Base-by-base conservation (phyloP, 345 rosid species). In the Eucalyptus coolabah region DNA sequence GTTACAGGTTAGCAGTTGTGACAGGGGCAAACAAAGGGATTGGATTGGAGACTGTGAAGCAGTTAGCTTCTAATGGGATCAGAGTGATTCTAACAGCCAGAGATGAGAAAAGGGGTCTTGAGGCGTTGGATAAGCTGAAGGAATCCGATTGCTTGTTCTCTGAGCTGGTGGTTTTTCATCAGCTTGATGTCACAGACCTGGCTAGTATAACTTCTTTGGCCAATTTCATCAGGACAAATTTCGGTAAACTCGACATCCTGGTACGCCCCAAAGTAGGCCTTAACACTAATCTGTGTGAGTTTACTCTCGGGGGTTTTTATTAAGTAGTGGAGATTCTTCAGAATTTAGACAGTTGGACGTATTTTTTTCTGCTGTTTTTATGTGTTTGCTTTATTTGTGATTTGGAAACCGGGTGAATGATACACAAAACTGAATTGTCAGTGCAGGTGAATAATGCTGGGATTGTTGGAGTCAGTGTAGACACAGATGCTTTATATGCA, bases 401-500 rank as follows among this genome's bases (percentile, higher is more conserved):
- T 40, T 50, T n/a, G 28, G 77, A 65, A 65, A 40, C 30, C 30
- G 47, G 44, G 85, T 40, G 85, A 77, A 77, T 77, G 24, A 40
- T 87, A 16, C 24, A 34, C 12, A 51, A 47, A 60, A 80, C 72
- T 19, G 77, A 77, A 77, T 40, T 77, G 85, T 77, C 47, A 77
- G 17, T 77, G 85, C 85, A 90, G 91, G 90, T 91, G 56, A 91
- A 90, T 83, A 91, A 91, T 90, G 91, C 93, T 12, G 93, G 91
- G 47, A 53, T 87, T 87, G 44, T 23, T 50, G 93, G 90, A 53
- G 90, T 42, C 24, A 37, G 86, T 7, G 49, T 44, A 30, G 88
- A 91, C 49, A 87, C 83, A 7, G 91, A 92, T 17, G 91, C 90
- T 72, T 54, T 89, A 18, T 69, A 32, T 21, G 69, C 28, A 72